Percentiles rank a stretch among this genome's conserved stretches.
Conservation (phyloP, 2,329 filamentous ascomycete species). For the Coniochaeta sp. region DNA sequence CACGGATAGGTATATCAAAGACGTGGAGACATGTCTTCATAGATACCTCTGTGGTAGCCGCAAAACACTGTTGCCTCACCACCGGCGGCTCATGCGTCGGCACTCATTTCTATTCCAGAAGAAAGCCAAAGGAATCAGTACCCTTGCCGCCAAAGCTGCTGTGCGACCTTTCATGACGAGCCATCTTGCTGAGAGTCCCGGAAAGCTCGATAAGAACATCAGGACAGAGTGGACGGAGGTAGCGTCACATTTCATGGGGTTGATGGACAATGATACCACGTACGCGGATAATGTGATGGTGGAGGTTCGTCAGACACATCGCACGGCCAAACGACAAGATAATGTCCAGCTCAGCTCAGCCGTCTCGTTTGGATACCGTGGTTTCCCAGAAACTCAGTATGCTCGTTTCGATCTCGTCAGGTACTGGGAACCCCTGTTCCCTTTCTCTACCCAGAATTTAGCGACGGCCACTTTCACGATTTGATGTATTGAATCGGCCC, state of each 20-base stretch:
- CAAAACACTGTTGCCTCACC: neutral
- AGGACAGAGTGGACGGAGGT: neutral
- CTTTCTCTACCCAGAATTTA: too few species aligned
- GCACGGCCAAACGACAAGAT: neutral
- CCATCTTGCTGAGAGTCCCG: neutral
- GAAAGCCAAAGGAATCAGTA: neutral
- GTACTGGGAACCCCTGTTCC: neutral
- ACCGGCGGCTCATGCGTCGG: neutral
- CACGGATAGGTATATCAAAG: neutral
- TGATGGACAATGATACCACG: neutral
- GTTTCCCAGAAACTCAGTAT: neutral
- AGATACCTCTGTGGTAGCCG: neutral
- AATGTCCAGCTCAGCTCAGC: neutral
- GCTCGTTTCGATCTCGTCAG: neutral
- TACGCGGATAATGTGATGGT: neutral
- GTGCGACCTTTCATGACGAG: neutral
- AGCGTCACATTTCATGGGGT: neutral
- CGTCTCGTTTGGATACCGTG: neutral
- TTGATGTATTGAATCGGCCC: too few species aligned
- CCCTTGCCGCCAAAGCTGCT: neutral
- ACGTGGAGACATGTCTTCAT: neutral
- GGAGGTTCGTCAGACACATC: neutral
- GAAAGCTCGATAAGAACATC: too few species aligned
- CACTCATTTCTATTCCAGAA: neutral
- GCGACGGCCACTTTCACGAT: too few species aligned